Evolutionary conservation across 805 yeast genomes (phyloP).

Genomic region (Schizosaccharomyces pombe): DNA sequence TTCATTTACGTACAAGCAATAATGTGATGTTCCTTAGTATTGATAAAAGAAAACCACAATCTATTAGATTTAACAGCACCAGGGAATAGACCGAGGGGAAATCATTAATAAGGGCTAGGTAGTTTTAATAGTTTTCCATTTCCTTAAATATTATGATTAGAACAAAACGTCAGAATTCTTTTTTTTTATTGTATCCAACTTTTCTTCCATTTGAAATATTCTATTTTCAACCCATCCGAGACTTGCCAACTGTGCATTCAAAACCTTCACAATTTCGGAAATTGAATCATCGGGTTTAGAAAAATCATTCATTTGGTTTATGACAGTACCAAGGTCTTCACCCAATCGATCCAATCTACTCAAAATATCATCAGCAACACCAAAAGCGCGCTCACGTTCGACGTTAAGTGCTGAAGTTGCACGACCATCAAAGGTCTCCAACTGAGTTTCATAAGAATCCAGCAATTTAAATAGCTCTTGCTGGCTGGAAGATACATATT

Average conservation of each 20-base stretch:
- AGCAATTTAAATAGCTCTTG: slow-evolving; percentile 67
- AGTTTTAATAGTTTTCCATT: too few relatives aligned
- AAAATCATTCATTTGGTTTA: not conserved
- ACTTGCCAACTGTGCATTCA: not conserved
- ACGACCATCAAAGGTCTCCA: slow-evolving; percentile 11
- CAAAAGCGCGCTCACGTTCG: not conserved
- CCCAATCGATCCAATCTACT: not conserved
- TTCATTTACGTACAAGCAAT: too few relatives aligned
- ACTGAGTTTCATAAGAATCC: slow-evolving; percentile 59
- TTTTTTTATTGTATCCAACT: not conserved
- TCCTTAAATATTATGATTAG: too few relatives aligned
- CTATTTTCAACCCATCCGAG: slow-evolving; percentile 1
- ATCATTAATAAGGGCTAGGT: too few relatives aligned
- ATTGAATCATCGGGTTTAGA: slow-evolving; percentile 2
- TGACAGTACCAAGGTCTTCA: not conserved
- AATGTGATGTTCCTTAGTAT: too few relatives aligned
- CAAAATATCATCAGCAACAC: slow-evolving; percentile 1
- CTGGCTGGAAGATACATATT: slow-evolving; percentile 76
- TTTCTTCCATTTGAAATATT: slow-evolving; percentile 2
- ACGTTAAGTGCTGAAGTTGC: not conserved
- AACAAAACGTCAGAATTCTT: not conserved
- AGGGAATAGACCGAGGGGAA: too few relatives aligned
- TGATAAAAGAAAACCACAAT: too few relatives aligned
- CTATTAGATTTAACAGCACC: too few relatives aligned
- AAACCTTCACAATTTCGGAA: not conserved